Percentiles rank a stretch among this genome's conserved stretches.
phyloP scores from a whole-genome alignment of 108 stramenopile species.

The Conticribra guillardii region DNA sequence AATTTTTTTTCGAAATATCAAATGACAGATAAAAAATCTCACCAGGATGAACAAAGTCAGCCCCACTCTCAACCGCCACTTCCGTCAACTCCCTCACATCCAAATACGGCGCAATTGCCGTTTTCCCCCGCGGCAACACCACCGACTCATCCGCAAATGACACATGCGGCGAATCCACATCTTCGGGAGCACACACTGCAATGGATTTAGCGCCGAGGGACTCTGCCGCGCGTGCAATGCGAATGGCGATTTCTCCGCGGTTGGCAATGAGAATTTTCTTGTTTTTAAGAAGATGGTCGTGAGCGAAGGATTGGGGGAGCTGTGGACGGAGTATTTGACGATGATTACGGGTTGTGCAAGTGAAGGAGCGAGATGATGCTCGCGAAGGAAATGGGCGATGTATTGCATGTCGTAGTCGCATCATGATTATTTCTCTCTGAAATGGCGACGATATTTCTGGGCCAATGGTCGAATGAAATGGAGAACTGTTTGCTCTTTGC shows the following conservation, averaged over 20 bases:
- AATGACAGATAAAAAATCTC: background rate
- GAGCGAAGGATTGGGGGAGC: slow-evolving; percentile 36
- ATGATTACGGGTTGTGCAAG: background rate
- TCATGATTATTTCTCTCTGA: too few relatives aligned
- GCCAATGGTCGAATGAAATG: too few relatives aligned
- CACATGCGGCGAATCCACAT: slow-evolving; percentile 77
- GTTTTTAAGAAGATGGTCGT: slow-evolving; percentile 39
- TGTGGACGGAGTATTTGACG: background rate
- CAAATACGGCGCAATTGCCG: slow-evolving; percentile 69
- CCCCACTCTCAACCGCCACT: slow-evolving; percentile 57
- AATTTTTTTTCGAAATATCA: too few relatives aligned
- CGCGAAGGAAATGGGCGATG: background rate
- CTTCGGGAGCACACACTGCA: slow-evolving; percentile 86
- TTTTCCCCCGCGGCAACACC: slow-evolving; percentile 23
- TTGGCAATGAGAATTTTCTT: slow-evolving; percentile 91
- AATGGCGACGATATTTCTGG: too few relatives aligned
- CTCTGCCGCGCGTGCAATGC: slow-evolving; percentile 86
- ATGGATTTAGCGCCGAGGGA: slow-evolving; percentile 79
- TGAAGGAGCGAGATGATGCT: background rate
- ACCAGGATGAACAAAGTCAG: slow-evolving; percentile 80
- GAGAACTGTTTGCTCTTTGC: too few relatives aligned
- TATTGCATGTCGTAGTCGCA: background rate
- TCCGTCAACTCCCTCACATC: slow-evolving; percentile 55
- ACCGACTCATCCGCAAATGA: slow-evolving; percentile 72
- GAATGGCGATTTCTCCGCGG: slow-evolving; percentile 94